Conservation (phyloP, 768 basidiomycete species). For the Kwoniella botswanensis region DNA sequence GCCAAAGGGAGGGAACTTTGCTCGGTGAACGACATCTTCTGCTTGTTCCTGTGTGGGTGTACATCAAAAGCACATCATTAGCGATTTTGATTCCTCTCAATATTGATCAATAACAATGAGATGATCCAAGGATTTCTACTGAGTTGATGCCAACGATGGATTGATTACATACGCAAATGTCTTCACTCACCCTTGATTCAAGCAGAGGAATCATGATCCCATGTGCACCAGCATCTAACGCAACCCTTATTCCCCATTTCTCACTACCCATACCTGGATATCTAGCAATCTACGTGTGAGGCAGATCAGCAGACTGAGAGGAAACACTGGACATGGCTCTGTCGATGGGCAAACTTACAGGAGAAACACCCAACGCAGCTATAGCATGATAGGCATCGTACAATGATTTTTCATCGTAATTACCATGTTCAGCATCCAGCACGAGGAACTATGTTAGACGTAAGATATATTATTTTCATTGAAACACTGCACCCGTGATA, state of each 20-base stretch:
- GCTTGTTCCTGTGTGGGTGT: constrained; percentile 10
- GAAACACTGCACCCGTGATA: too few species aligned
- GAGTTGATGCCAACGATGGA: too few species aligned
- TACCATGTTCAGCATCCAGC: constrained; percentile 24
- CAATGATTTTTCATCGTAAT: constrained; percentile 17
- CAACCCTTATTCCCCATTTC: constrained; percentile 15
- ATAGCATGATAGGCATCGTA: constrained; percentile 25
- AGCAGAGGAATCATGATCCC: constrained; percentile 21
- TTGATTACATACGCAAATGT: too few species aligned
- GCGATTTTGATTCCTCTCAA: background rate
- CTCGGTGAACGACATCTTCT: constrained; percentile 12
- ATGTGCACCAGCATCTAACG: constrained; percentile 25
- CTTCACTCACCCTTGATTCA: constrained; percentile 7
- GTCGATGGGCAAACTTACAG: background rate
- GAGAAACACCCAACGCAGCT: constrained; percentile 25
- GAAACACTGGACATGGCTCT: background rate
- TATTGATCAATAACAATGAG: background rate
- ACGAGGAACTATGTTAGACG: constrained; percentile 19
- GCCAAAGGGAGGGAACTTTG: constrained; percentile 21
- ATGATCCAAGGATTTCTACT: too few species aligned
- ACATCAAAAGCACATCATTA: background rate
- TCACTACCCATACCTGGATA: constrained; percentile 7
- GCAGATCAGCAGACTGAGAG: too few species aligned
- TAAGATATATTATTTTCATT: too few species aligned
- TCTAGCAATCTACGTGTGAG: background rate